phyloP scores from a whole-genome alignment of 202 grass and related monocot species.

The Digitaria exilis region DNA sequence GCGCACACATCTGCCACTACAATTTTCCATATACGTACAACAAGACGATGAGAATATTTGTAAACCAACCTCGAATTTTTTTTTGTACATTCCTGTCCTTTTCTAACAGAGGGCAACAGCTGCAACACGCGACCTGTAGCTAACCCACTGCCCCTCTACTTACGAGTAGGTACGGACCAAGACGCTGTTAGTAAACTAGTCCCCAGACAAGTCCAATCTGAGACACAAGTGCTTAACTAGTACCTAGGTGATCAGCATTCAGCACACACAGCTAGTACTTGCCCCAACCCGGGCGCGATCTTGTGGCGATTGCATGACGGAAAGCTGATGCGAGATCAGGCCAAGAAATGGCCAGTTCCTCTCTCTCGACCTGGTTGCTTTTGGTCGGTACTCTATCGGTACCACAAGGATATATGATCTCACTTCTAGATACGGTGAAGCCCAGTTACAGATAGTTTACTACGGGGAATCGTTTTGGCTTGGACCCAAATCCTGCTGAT shows the following conservation, averaged over 20 bases:
- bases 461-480: slow-evolving; percentile 9
- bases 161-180: background rate
- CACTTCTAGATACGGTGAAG: slow-evolving; percentile 5
- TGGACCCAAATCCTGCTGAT: background rate
- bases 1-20: background rate
- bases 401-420: slow-evolving; percentile 3
- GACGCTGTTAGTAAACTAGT: background rate
- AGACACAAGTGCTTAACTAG: background rate
- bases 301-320: slow-evolving; percentile 30
- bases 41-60: background rate
- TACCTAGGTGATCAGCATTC: background rate
- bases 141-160: background rate
- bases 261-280: background rate
- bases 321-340: background rate
- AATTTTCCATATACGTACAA: too few relatives aligned
- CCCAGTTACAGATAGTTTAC: slow-evolving; percentile 20
- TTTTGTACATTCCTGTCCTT: background rate
- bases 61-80: too few relatives aligned
- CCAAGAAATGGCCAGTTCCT: background rate
- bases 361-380: slow-evolving; percentile 14
- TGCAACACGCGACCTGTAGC: background rate
- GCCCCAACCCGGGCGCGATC: too few relatives aligned
- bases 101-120: slow-evolving; percentile 23
- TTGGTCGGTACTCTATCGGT: slow-evolving; percentile 3
- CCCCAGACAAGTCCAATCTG: background rate